phyloP scores from a whole-genome alignment of 2,329 filamentous ascomycete species.

The Ceratocystis eucalypticola region DNA sequence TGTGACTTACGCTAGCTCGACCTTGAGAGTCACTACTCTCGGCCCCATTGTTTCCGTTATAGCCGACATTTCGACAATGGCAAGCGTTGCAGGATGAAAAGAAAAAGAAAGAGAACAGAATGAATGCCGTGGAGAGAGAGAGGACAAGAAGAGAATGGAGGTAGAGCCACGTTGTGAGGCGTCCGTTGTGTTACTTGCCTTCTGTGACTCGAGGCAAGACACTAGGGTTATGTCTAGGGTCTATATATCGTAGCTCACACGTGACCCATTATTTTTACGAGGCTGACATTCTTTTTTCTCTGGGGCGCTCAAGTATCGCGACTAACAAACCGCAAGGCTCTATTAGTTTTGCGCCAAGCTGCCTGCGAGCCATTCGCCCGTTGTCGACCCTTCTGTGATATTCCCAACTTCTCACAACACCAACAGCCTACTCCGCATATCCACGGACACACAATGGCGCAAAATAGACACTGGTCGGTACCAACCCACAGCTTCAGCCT shows the following conservation, averaged over 20 bases:
- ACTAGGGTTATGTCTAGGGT: background rate
- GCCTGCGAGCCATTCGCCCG: background rate
- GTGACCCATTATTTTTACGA: background rate
- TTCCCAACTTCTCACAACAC: background rate
- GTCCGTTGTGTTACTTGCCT: background rate
- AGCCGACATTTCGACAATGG: background rate
- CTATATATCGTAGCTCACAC: background rate
- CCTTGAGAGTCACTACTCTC: slow-evolving; percentile 42
- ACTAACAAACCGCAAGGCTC: background rate
- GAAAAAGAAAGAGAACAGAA: background rate
- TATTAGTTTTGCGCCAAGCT: background rate
- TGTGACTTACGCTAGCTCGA: slow-evolving; percentile 52
- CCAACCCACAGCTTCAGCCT: slow-evolving; percentile 4
- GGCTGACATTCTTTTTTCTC: background rate
- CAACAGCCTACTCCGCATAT: background rate
- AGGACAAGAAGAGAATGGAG: background rate
- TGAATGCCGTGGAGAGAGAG: no score
- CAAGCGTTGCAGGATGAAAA: background rate
- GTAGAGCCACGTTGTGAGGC: background rate
- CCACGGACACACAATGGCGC: slow-evolving; percentile 42
- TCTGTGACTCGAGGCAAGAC: background rate
- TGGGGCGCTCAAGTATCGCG: background rate
- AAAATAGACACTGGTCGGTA: slow-evolving; percentile 57
- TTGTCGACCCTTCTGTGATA: background rate
- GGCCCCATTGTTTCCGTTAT: slow-evolving; percentile 6